phyloP scores from a whole-genome alignment of 345 rosid genomes.

The Capsella bursapastoris region DNA sequence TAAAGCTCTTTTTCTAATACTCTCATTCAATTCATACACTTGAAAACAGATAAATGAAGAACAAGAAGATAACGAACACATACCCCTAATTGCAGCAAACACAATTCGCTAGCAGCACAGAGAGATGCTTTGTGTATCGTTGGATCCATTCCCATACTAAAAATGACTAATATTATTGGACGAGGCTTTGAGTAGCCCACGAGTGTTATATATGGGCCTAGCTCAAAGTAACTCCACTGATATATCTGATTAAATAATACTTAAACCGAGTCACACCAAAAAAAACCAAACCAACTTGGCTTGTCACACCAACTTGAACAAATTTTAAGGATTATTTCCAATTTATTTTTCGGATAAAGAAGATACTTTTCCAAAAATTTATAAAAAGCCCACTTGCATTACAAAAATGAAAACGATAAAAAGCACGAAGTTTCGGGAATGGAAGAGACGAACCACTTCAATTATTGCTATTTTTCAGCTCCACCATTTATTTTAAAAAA shows the following conservation, averaged over 20 bases:
- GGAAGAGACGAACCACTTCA: background rate
- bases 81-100: no score
- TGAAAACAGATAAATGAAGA: no score
- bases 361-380: background rate
- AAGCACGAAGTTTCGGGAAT: background rate
- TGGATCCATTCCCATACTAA: no score
- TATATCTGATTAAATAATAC: background rate
- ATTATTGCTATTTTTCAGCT: conserved; percentile 17
- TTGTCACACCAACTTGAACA: background rate
- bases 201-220: background rate
- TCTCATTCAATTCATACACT: no score
- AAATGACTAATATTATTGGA: background rate
- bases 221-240: background rate
- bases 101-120: no score
- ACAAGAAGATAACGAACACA: no score
- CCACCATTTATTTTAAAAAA: conserved; percentile 23
- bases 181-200: background rate
- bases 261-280: background rate
- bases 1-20: no score
- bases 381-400: background rate
- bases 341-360: background rate
- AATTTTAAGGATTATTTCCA: background rate
- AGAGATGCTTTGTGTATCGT: background rate
- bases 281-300: background rate
- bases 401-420: background rate